Conservation (phyloP, 352 stramenopile species). For the Globisporangium spiculum region DNA sequence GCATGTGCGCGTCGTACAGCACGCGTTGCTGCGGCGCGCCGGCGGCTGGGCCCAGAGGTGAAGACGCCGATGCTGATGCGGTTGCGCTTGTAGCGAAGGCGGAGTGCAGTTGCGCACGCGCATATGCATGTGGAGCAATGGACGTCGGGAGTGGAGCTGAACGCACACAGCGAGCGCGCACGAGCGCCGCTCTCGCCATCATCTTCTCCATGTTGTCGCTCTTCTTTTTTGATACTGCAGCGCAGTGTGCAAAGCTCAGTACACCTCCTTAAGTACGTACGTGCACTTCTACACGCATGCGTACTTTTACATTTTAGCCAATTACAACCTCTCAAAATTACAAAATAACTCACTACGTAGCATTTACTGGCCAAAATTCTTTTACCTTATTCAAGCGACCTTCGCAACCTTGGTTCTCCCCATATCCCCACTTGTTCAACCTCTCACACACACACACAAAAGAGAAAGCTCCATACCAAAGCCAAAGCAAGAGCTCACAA, state of each 20-base stretch:
- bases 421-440: no score
- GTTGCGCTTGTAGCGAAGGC: neutral
- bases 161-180: neutral
- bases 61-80: neutral
- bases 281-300: no score
- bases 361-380: neutral
- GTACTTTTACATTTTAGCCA: neutral
- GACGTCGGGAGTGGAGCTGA: neutral
- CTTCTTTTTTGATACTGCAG: neutral
- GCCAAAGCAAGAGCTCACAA: neutral
- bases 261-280: neutral
- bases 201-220: neutral
- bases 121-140: neutral
- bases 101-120: neutral
- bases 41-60: slow-evolving; percentile 16
- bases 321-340: neutral
- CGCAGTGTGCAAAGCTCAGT: no score
- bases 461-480: neutral
- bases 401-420: neutral
- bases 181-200: neutral
- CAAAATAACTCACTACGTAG: neutral
- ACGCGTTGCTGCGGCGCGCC: slow-evolving; percentile 51
- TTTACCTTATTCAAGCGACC: neutral
- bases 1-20: slow-evolving; percentile 68
- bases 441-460: neutral